Evolutionary conservation across 2,329 filamentous ascomycete genomes (phyloP), one percentile per base, ranked within the genome.

Genomic region (Xylariales sp.): DNA sequence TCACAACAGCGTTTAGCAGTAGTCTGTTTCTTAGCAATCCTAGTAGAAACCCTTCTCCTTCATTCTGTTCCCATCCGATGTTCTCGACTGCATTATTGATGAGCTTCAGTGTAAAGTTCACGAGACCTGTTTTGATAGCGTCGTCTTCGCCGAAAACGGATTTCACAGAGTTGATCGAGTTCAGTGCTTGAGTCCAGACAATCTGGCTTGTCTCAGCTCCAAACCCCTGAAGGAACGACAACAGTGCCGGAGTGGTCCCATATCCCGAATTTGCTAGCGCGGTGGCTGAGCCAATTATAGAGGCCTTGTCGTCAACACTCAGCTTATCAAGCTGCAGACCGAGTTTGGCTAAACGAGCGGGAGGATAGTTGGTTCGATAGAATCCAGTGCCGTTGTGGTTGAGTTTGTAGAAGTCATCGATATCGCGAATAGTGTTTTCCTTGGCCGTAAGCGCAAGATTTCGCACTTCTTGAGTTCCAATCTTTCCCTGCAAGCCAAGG

Each of bases 361-460:
- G 82, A 4, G 93, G 88, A 59, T 97, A 95, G 65, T 95, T 95
- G 36, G 91, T 93, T 46, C 90, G 80, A 68, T 94, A 97, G 58
- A 80, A 96, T 19, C 89, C 91, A 38, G 84, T 89, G 44, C 91
- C 86, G 42, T 91, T 81, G 46, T 84, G 82, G 70, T 98, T 98
- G 55, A 98, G 73, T 69, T 95, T 94, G 70, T 97, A 98, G 63
- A 95, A 96, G 28, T 79, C 76, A 51, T 88, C 79, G 43, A 95
- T 70, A 46, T 84, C 82, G 36, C 76, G 73, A 43, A 97, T 78
- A 10, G 80, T 89, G 42, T 88, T 82, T 52, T 86, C 76, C 67
- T 88, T 96, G 43, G 76, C 70, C 0, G 82, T 86, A 32, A 98
- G 71, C 38, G 87, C 82, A 27, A 83, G 71, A 15, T 77, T 70